Evolutionary conservation across 2,329 filamentous ascomycete species (phyloP), one percentile per base, ranked within the genome.

Genomic region (Penicillium sp.): DNA sequence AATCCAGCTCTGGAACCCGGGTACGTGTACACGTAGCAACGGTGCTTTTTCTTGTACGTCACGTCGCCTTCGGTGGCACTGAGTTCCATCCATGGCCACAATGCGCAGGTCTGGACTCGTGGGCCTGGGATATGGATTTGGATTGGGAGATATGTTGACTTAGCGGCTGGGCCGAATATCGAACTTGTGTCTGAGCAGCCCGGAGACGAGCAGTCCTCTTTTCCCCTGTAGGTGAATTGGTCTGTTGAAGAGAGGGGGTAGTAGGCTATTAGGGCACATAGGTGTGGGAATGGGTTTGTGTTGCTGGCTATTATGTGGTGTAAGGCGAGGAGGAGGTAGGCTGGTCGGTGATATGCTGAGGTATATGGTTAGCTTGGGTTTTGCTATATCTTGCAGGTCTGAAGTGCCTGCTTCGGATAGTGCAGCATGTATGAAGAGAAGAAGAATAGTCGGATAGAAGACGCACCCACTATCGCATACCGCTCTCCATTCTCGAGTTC

Each of bases 381-480:
- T 6, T 18, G 3, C 2, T 34, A 42, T 21, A 18, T 16, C 16
- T 44, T 34, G 31, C 3, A 35, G 8, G 12, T 12, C 8, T 35
- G 1, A 18, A 16, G 16, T 29, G 0, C 15, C 7, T 35, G 23
- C n/a, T 42, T 39, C 18, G 15, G 39, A 25, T 10, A 18, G 9
- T 8, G 10, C 16, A 29, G 16, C 12, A 16, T 46, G 13, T n/a
- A 9, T 18, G 21, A 5, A 29, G 7, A 25, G 8, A 35, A 3
- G 10, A 21, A 23, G 7, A 31, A 38, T 23, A 25, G 15, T 4
- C 9, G 6, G 25, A 31, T 31, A 21, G 8, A 21, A 29, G 16
- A 65, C 68, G 57, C 78, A 85, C 82, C 82, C 68, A 86, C 79
- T 62, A 86, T 80, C 6, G 80, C 83, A 71, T 83, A 86, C 50